Evolutionary conservation across 768 basidiomycete genomes (phyloP), one percentile per base, ranked within the genome.

Genomic region (Rubroboletus satanas): DNA sequence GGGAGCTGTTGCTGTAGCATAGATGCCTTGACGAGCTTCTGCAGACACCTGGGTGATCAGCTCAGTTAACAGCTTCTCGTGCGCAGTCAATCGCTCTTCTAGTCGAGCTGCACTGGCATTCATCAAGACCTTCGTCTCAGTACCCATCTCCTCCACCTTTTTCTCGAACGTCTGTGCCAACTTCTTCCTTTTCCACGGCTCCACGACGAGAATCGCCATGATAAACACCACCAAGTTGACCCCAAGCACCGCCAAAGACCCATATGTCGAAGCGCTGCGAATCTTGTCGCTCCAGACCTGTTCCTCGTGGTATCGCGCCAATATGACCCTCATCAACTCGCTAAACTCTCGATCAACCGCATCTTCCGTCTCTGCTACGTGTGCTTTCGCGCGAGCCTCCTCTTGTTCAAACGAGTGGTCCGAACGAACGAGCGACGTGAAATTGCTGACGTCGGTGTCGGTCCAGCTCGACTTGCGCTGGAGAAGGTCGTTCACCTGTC

Each of bases 271-370:
- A 28, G 89, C 88, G 62, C 90, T 93, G 35, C 97, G 84, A 56
- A 99, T 97, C 74, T 99, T 99, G 77, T 99, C 96, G 50, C 91
- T 93, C 97, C 97, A 99, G 3, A 98, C 84, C 70, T 99, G 97
- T 69, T 99, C 97, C 73, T 98, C 96, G 74, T 98, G 96, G 71
- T 98, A 98, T 37, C 96, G 81, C 46, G 83, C 85, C 55, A 99
- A 80, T 64, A 98, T 98, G 10, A 82, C 77, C 52, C 85, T 85
- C 87, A 96, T 90, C 60, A 98, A 79, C 66, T 85, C 87, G 64
- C 79, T 86, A 68, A 98, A 97, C 62, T 88, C 90, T 43, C 81
- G 81, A 61, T 99, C 97, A 17, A 93, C 91, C 2, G 80, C 82
- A 48, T 83, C 80, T 62, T 99, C 97, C 3, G 83, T 79, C 38